Evolutionary conservation across 2,329 filamentous ascomycete species (phyloP).

Genomic region (Cladobotryum mycophilum): DNA sequence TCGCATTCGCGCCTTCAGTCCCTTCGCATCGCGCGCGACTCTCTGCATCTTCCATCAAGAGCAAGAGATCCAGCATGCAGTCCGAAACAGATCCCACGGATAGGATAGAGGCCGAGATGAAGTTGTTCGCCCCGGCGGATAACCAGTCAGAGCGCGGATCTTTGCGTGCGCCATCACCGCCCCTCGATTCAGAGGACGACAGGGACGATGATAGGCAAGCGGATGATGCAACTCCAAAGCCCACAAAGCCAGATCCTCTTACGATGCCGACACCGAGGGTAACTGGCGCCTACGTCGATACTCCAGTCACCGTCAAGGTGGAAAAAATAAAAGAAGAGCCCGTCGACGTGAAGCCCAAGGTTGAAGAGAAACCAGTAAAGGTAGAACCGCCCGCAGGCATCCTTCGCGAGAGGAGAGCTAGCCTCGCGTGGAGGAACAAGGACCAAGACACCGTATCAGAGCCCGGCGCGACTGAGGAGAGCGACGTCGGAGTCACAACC

Average conservation of each 20-base stretch:
- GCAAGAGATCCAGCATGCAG: constrained; percentile 43
- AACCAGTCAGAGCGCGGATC: constrained; percentile 52
- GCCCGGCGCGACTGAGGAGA: constrained; percentile 23
- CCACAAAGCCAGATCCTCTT: constrained; percentile 38
- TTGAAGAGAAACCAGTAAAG: constrained; percentile 8
- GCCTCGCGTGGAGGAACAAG: constrained; percentile 18
- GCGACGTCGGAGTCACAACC: constrained; percentile 16
- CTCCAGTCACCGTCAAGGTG: constrained; percentile 42
- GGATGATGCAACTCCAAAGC: constrained; percentile 43
- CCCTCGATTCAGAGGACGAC: constrained; percentile 26
- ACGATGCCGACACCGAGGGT: constrained; percentile 48
- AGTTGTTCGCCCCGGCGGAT: constrained; percentile 48
- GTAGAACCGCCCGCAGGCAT: constrained; percentile 15
- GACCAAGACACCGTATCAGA: constrained; percentile 28
- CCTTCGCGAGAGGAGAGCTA: constrained; percentile 21
- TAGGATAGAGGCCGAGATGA: constrained; percentile 51
- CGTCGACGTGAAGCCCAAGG: constrained; percentile 18
- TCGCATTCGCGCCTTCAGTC: constrained; percentile 29
- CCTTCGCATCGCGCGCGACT: constrained; percentile 36
- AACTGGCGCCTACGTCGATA: constrained; percentile 52
- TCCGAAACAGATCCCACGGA: constrained; percentile 51
- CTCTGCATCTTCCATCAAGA: constrained; percentile 37
- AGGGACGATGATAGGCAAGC: constrained; percentile 23
- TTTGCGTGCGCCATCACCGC: constrained; percentile 41
- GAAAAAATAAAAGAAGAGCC: constrained; percentile 25